phyloP scores from a whole-genome alignment of 2,329 filamentous ascomycete species.

The Falciphora oryzae region DNA sequence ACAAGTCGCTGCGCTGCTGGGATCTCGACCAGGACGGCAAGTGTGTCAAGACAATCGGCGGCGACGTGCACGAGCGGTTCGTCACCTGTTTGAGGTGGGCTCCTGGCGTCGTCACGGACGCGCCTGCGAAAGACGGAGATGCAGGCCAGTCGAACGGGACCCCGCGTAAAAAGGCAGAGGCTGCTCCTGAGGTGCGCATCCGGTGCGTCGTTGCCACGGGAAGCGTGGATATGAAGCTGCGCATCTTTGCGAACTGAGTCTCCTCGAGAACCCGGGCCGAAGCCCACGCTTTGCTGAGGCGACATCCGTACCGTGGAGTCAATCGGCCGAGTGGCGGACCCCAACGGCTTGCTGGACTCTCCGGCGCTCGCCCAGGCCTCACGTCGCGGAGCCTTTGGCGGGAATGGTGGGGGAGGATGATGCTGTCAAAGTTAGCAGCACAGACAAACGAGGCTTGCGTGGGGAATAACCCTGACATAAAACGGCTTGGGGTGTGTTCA shows the following conservation, averaged over 20 bases:
- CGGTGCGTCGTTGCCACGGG: slow-evolving; percentile 83
- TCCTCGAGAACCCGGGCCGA: background rate
- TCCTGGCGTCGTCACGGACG: slow-evolving; percentile 63
- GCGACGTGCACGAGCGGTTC: slow-evolving; percentile 74
- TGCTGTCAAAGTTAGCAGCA: background rate
- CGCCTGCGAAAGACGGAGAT: slow-evolving; percentile 27
- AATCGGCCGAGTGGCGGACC: background rate
- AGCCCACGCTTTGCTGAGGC: background rate
- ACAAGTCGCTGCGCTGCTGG: slow-evolving; percentile 92
- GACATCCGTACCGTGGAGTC: background rate
- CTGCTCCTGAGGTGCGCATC: slow-evolving; percentile 54
- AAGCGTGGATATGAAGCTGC: slow-evolving; percentile 73
- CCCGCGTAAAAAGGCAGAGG: slow-evolving; percentile 42
- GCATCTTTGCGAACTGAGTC: slow-evolving; percentile 62
- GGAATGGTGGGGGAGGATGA: background rate
- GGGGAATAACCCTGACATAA: background rate
- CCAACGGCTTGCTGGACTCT: background rate
- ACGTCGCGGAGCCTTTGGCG: background rate
- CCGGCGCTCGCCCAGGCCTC: background rate
- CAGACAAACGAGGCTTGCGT: slow-evolving; percentile 1
- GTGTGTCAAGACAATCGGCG: slow-evolving; percentile 71
- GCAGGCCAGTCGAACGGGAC: slow-evolving; percentile 24
- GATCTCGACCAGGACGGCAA: slow-evolving; percentile 86
- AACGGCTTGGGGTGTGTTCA: background rate
- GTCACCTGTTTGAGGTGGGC: slow-evolving; percentile 86